Base-by-base conservation (phyloP, 148 eudicot genomes). In the Rhododendron griersonianum region DNA sequence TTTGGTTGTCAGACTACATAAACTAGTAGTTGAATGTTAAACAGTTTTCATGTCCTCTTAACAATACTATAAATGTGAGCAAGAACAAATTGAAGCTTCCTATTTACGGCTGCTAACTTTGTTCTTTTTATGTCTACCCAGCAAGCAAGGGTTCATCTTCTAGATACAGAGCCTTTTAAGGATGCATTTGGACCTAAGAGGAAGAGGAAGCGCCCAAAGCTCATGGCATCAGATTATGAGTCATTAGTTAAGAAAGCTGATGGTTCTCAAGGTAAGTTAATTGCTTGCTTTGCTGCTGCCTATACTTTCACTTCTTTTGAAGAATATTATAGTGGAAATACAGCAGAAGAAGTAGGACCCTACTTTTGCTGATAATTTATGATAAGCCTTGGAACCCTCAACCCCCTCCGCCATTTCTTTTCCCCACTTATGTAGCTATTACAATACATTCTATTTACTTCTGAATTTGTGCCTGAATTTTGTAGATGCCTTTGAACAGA, bases 131-230 rank as follows among this genome's bases (percentile, higher is more conserved):
- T 84, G 84, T 86, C 41, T 84, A 10, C 86, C 44, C 59, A 94
- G 98, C 99, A 95, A 93, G 85, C 88, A 65, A 94, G 93, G 91
- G 94, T 92, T 85, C 98, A 97, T 90, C 98, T 95, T 86, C 95
- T 93, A 16, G 98, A 97, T 89, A 93, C 92, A 4, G 91, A 94
- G 90, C 94, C 98, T 44, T 92, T 95, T 87, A 91, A 87, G 88
- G 91, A 94, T 91, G 92, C 96, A 23, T 97, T 97, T 87, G 99
- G 99, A 87, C 95, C 96, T 33, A 97, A 95, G 90, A 83, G 88
- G 81, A 93, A 92, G 91, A 88, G 98, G 78, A 96, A 97, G 87
- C 93, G 93, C 44, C 95, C 98, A 44, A 94, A 92, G 86, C 92
- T 97, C 85, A 11, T 89, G 86, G 94, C 87, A 47, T 87, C 93